Base-by-base conservation (phyloP, 306 rosid species). In the Malus orientalis region DNA sequence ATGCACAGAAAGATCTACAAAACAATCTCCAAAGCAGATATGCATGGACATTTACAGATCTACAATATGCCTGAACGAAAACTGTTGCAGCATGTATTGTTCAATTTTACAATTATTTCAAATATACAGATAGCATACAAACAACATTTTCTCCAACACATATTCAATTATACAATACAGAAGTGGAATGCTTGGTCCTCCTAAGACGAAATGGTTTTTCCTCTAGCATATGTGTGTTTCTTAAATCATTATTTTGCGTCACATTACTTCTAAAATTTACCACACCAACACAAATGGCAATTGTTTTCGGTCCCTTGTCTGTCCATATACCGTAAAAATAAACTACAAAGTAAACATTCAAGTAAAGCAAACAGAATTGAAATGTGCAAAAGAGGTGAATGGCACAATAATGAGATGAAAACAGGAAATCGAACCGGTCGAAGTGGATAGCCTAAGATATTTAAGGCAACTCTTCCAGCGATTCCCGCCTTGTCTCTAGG, bases 401-500 rank as follows among this genome's bases (percentile, higher is more conserved):
- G 53, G 29, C 47, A 58, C 51, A 53, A 71, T 53, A 80, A 66
- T 67, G 70, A 71, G 79, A 82, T 76, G 70, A 19, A 70, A 81
- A 70, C 67, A 64, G 76, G 71, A 75, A 78, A 71, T 81, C 96
- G 79, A 86, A 94, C 98, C 80, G 90, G 91, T 76, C 98, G 97
- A 81, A 91, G 95, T 53, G 98, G 98, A 83, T 89, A 94, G 89
- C 98, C 98, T 82, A 90, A 81, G 71, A 87, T 85, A 81, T 94
- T 94, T 81, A 94, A 85, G 74, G 95, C 86, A 82, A 89, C 98
- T 90, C 97, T 86, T 90, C 97, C 98, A 74, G 96, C 88, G 70
- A 90, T 81, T 79, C 98, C 98, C 11, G 96, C 98, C 82, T 87
- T 91, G 85, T 94, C 98, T 90, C 93, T 85, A 69, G 98, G 97